phyloP scores from a whole-genome alignment of 208 protist species.

The Naegleria gruberi region DNA sequence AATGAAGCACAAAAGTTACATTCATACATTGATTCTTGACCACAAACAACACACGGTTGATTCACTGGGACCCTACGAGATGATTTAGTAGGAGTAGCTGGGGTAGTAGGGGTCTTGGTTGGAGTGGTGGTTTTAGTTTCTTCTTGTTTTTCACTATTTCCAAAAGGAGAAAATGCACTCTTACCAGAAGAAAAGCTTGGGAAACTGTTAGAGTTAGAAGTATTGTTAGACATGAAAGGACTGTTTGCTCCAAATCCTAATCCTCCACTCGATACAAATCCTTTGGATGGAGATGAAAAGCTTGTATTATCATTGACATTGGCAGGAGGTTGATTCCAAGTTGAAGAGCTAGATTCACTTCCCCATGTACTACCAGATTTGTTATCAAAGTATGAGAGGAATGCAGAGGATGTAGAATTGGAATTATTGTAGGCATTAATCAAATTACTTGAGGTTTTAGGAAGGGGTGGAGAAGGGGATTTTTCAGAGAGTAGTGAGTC shows the following conservation, averaged over 20 bases:
- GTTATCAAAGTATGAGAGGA: neutral
- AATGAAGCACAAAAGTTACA: slow-evolving; percentile 3
- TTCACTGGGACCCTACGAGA: neutral
- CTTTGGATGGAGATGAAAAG: neutral
- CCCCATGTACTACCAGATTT: neutral
- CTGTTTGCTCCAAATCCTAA: neutral
- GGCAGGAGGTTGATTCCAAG: too few relatives aligned
- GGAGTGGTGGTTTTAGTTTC: neutral
- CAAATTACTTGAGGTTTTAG: neutral
- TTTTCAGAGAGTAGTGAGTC: neutral
- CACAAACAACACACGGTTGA: slow-evolving; percentile 14
- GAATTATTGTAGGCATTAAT: neutral
- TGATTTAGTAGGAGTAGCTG: neutral
- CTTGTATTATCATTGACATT: too few relatives aligned
- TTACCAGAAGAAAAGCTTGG: neutral
- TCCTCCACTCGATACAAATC: neutral
- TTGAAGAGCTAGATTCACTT: too few relatives aligned
- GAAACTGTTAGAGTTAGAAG: neutral
- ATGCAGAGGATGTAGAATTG: neutral
- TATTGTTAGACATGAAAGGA: neutral
- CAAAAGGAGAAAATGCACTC: slow-evolving; percentile 3
- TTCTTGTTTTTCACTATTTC: neutral
- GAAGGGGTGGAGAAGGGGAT: too few relatives aligned
- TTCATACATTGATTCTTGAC: neutral
- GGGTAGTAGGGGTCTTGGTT: neutral